phyloP scores from a whole-genome alignment of 1,284 basidiomycete genomes.

The Mycosarcoma mackinlayi region DNA sequence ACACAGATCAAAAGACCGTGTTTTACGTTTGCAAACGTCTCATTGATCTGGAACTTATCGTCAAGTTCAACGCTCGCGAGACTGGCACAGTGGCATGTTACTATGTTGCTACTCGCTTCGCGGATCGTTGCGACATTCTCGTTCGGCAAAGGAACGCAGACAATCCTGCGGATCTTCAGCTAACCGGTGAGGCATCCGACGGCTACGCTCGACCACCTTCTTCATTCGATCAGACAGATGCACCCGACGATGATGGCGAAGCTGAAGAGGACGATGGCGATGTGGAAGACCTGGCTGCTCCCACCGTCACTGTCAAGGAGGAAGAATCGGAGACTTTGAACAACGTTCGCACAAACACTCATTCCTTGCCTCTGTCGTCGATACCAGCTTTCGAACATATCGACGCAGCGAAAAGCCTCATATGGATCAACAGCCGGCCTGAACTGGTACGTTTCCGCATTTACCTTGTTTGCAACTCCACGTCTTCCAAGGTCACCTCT shows the following conservation, averaged over 20 bases:
- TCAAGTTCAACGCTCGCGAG: conserved; percentile 57
- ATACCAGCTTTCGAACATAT: conserved; percentile 37
- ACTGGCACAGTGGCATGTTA: conserved; percentile 52
- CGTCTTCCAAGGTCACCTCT: conserved; percentile 29
- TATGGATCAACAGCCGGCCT: conserved; percentile 55
- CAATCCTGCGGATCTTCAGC: conserved; percentile 13
- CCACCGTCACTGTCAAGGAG: conserved; percentile 28
- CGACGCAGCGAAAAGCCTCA: conserved; percentile 22
- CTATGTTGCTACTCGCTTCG: conserved; percentile 43
- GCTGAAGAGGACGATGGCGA: conserved; percentile 4
- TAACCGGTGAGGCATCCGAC: background rate
- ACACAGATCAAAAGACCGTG: conserved; percentile 87
- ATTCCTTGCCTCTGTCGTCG: background rate
- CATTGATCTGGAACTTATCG: conserved; percentile 39
- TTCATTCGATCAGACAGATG: background rate
- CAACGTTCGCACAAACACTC: background rate
- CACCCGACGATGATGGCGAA: conserved; percentile 6
- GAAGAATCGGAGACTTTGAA: conserved; percentile 12
- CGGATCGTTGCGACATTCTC: conserved; percentile 46
- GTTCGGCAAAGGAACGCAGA: conserved; percentile 45
- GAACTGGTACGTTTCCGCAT: conserved; percentile 49
- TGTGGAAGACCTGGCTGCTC: conserved; percentile 20
- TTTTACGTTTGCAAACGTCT: conserved; percentile 72
- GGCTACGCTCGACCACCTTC: background rate
- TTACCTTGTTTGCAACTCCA: conserved; percentile 33